phyloP scores from a whole-genome alignment of 1,139 yeast species.

The Nakaseomyces nivariensis region DNA sequence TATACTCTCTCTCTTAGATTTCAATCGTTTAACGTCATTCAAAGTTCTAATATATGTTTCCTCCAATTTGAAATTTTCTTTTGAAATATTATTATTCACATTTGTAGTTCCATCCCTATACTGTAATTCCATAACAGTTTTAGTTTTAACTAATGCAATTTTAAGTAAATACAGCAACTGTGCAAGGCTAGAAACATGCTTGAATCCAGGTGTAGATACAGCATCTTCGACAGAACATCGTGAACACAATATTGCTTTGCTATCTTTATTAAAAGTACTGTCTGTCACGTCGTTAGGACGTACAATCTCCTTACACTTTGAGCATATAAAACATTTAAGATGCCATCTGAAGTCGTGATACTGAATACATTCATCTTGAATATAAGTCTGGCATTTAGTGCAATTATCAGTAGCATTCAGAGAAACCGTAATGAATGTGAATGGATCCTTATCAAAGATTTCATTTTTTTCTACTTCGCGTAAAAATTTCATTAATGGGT shows the following conservation, averaged over 20 bases:
- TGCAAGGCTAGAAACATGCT: conserved; percentile 51
- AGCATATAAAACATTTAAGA: conserved; percentile 56
- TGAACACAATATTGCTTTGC: conserved; percentile 42
- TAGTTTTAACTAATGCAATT: conserved; percentile 76
- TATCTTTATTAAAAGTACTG: conserved; percentile 35
- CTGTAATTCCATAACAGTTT: conserved; percentile 51
- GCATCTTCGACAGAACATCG: conserved; percentile 45
- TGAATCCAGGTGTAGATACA: conserved; percentile 48
- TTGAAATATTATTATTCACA: conserved; percentile 2
- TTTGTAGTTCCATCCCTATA: conserved; percentile 18
- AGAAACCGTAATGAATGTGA: conserved; percentile 43
- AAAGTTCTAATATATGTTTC: conserved; percentile 58
- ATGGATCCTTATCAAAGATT: conserved; percentile 33
- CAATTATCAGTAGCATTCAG: conserved; percentile 73
- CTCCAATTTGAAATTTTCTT: conserved; percentile 24
- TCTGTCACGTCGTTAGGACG: conserved; percentile 34
- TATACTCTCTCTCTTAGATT: conserved; percentile 67
- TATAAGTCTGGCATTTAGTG: conserved; percentile 55
- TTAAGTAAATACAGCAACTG: conserved; percentile 71
- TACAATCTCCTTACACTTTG: conserved; percentile 39
- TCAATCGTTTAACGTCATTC: conserved; percentile 65
- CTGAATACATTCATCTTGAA: conserved; percentile 71
- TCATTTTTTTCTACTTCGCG: conserved; percentile 43
- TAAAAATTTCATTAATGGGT: conserved; percentile 56
- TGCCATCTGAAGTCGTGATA: conserved; percentile 74